phyloP scores from a whole-genome alignment of 768 basidiomycete species.

The Pisolithus tinctorius region DNA sequence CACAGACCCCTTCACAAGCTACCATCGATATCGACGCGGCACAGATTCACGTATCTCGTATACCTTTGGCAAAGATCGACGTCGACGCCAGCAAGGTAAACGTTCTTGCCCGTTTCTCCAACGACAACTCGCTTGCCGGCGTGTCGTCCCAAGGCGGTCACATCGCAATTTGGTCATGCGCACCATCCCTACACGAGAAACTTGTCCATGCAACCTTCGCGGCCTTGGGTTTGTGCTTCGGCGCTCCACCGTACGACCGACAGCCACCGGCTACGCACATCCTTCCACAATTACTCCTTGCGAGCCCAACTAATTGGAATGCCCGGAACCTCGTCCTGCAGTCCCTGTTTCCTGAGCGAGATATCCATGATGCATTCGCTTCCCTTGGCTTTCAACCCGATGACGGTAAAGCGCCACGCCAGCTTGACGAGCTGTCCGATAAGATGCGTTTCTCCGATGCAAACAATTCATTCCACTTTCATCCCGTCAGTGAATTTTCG shows the following conservation, averaged over 20 bases:
- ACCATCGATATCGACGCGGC: conserved; percentile 5
- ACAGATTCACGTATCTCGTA: conserved; percentile 4
- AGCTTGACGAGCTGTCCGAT: conserved; percentile 14
- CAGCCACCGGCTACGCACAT: background rate
- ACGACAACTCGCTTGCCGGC: conserved; percentile 15
- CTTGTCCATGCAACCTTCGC: conserved; percentile 16
- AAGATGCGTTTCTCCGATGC: conserved; percentile 46
- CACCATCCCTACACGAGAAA: conserved; percentile 17
- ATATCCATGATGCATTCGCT: conserved; percentile 38
- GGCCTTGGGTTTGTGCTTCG: conserved; percentile 21
- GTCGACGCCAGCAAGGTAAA: conserved; percentile 9
- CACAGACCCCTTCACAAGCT: conserved; percentile 6
- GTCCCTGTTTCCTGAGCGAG: conserved; percentile 13
- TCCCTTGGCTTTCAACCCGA: conserved; percentile 38
- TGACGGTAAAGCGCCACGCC: conserved; percentile 29
- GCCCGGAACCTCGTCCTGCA: conserved; percentile 10
- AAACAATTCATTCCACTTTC: conserved; percentile 67
- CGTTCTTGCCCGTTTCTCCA: conserved; percentile 15
- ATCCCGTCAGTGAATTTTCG: conserved; percentile 26
- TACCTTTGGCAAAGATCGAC: conserved; percentile 12
- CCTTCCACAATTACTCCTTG: conserved; percentile 26
- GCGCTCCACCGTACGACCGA: background rate
- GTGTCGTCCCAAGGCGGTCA: conserved; percentile 17
- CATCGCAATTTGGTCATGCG: conserved; percentile 25
- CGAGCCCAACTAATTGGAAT: conserved; percentile 18